Base-by-base conservation (phyloP, 2,329 filamentous ascomycete genomes). In the Ciborinia camelliae region DNA sequence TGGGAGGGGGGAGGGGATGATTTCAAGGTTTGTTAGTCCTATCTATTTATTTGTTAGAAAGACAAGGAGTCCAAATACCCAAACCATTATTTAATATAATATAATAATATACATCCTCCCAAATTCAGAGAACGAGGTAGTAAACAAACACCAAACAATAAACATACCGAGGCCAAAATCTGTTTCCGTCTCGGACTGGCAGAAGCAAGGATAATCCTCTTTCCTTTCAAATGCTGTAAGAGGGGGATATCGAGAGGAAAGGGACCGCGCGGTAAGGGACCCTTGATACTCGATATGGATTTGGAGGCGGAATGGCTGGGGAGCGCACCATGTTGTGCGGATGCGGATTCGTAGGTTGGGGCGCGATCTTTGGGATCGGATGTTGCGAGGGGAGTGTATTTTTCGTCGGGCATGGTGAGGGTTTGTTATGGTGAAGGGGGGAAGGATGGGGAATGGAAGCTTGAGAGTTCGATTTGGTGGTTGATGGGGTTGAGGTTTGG, bases 131-230 rank as follows among this genome's bases (percentile, higher is more conserved):
- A n/a, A 12, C n/a, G n/a, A n/a, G n/a, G 14, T 10, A 14, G 18
- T n/a, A 30, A 43, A 20, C 5, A 51, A 14, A 58, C 53, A 45
- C 4, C 6, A 0, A 5, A 43, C 26, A 61, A 15, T 26, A 28
- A 9, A 70, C 73, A 50, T 76, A 90, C 86, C 78, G 89, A 88
- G 58, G 86, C 85, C 50, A 99, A 85, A 12, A 99, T 86, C 68
- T 91, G 88, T 76, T 88, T 90, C 62, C 95, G 85, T 52, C 95
- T 84, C 0, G 95, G 95, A 1, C 93, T 97, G 26, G 90, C 87
- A 2, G 93, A 97, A 61, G 95, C 95, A 35, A 99, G 88, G 70
- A 99, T 90, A 7, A 97, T 87, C 69, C 94, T 84, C 76, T 90
- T 91, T 63, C 84, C 84, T 73, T 90, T 87, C 69, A 99, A 85